A percentile compares a stretch with the other conserved stretches of the same genome.
Evolutionary conservation across 2,329 filamentous ascomycete species (phyloP).

Genomic region (Aphanoascus verrucosus): DNA sequence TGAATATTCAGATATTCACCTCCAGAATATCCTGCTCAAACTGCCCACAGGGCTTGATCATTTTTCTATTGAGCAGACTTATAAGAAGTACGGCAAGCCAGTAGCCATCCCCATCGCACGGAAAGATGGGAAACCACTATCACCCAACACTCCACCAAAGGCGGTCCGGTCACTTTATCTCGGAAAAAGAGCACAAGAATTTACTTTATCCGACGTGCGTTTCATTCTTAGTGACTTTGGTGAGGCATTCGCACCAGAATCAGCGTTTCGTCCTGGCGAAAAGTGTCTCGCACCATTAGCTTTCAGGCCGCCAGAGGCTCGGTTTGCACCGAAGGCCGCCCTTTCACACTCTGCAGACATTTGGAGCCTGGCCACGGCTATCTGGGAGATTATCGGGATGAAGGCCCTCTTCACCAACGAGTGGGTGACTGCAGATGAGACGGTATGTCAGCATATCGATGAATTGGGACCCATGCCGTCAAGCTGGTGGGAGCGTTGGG

Average conservation of each 20-base stretch:
- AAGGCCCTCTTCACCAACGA: conserved; percentile 17
- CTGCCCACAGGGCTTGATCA: conserved; percentile 13
- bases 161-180: conserved; percentile 18
- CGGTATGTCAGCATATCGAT: conserved; percentile 15
- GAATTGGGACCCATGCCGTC: conserved; percentile 17
- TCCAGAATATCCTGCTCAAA: conserved; percentile 18
- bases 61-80: conserved; percentile 20
- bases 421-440: conserved; percentile 5
- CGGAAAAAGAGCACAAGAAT: conserved; percentile 20
- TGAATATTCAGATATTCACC: conserved; percentile 17
- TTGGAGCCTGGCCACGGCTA: conserved; percentile 21
- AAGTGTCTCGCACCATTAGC: conserved; percentile 9
- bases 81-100: conserved; percentile 21
- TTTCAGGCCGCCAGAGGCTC: conserved; percentile 19
- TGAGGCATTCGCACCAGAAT: conserved; percentile 23
- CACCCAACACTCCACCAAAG: conserved; percentile 17
- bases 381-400: conserved; percentile 24
- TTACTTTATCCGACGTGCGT: conserved; percentile 19
- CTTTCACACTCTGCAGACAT: conserved; percentile 22
- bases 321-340: conserved; percentile 17
- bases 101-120: conserved; percentile 16
- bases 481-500: conserved; percentile 18
- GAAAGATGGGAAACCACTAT: conserved; percentile 16
- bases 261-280: conserved; percentile 18
- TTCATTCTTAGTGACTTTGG: conserved; percentile 26